Percentiles rank a stretch among this genome's conserved stretches.
These are phyloP conservation scores for Monoraphidium neglectum DNA, from an alignment of 139 green algal species.

Conservation along the genomic window DNA sequence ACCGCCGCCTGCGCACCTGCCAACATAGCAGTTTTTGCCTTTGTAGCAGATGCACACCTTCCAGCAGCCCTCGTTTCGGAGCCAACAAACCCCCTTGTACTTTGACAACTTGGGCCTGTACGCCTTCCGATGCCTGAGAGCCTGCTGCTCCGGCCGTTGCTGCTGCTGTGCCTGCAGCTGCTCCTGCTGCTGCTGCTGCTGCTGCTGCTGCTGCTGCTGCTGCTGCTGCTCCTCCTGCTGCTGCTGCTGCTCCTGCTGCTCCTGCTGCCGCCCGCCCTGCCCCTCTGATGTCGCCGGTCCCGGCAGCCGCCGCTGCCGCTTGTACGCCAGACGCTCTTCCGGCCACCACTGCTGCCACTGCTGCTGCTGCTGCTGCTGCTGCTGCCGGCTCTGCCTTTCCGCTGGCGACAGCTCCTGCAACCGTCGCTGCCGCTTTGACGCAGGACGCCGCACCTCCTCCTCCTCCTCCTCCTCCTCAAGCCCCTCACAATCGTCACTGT, in stretches of 20 bases:
- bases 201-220: constrained; percentile 4
- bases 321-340: neutral
- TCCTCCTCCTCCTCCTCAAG: constrained; percentile 1
- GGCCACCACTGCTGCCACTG: neutral
- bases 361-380: neutral
- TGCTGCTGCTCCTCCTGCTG: neutral
- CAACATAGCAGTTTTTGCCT: too few relatives aligned
- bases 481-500: neutral
- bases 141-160: too few relatives aligned
- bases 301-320: neutral
- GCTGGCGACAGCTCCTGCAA: neutral
- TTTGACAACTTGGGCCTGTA: too few relatives aligned
- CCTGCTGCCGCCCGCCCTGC: neutral
- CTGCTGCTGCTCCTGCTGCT: neutral
- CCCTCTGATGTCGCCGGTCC: neutral
- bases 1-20: too few relatives aligned
- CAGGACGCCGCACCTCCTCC: neutral
- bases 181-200: constrained; percentile 4
- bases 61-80: too few relatives aligned
- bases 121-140: too few relatives aligned
- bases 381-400: neutral
- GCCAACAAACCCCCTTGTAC: too few relatives aligned
- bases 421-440: neutral
- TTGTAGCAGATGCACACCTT: too few relatives aligned
- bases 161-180: too few relatives aligned